phyloP scores from a whole-genome alignment of 176 grass and related monocot genomes.

The Rhynchospora breviuscula region DNA sequence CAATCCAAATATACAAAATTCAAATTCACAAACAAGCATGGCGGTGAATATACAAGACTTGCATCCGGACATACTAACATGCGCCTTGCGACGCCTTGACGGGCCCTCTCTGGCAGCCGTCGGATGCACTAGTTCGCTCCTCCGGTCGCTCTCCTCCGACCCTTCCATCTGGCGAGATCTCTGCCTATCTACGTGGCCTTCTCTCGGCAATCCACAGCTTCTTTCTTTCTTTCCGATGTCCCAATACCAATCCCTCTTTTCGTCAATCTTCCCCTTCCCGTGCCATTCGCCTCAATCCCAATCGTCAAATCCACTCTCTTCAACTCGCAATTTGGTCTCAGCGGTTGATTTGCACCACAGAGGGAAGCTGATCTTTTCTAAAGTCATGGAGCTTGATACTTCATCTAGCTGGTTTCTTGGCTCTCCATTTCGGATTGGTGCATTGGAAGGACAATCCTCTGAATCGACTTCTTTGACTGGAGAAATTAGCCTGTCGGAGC shows the following conservation, averaged over 20 bases:
- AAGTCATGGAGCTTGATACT: slow-evolving; percentile 53
- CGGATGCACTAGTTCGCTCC: slow-evolving; percentile 41
- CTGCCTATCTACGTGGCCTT: slow-evolving; percentile 66
- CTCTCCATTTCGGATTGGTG: slow-evolving; percentile 73
- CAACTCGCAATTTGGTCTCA: slow-evolving; percentile 46
- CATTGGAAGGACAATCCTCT: slow-evolving; percentile 50
- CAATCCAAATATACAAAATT: neutral
- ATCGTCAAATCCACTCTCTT: neutral
- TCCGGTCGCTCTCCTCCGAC: slow-evolving; percentile 47
- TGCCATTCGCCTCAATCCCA: neutral
- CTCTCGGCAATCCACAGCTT: slow-evolving; percentile 26
- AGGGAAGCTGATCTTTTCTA: slow-evolving; percentile 46
- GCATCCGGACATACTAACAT: slow-evolving; percentile 50
- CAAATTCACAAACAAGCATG: neutral
- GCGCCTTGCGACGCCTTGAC: slow-evolving; percentile 52
- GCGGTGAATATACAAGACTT: slow-evolving; percentile 50
- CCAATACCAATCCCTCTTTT: slow-evolving; percentile 47
- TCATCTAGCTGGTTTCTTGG: slow-evolving; percentile 52
- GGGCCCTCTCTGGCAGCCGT: slow-evolving; percentile 61
- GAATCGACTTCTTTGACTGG: slow-evolving; percentile 5
- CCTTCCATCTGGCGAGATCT: slow-evolving; percentile 49
- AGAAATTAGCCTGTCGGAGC: slow-evolving; percentile 8
- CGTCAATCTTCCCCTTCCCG: slow-evolving; percentile 70
- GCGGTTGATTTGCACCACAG: slow-evolving; percentile 63
- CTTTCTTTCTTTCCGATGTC: neutral